phyloP scores from a whole-genome alignment of 768 basidiomycete genomes.

The Xanthoconium purpureum region DNA sequence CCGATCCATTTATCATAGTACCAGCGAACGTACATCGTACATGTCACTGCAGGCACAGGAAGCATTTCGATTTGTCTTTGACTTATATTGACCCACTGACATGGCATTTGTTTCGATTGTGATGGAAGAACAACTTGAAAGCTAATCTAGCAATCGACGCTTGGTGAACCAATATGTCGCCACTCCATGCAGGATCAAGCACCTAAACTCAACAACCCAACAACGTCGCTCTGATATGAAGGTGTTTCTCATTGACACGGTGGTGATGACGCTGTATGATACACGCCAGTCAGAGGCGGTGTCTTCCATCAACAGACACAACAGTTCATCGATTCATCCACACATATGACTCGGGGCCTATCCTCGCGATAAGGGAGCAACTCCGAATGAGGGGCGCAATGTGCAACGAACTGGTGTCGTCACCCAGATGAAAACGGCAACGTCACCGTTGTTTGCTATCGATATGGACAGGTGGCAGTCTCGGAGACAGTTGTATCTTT shows the following conservation, averaged over 20 bases:
- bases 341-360: background rate
- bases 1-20: too few relatives aligned
- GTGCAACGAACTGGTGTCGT: background rate
- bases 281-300: background rate
- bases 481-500: constrained; percentile 1
- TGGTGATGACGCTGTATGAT: background rate
- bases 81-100: too few relatives aligned
- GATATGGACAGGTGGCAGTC: background rate
- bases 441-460: background rate
- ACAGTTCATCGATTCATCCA: background rate
- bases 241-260: background rate
- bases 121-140: background rate
- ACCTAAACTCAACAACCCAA: background rate
- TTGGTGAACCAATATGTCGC: background rate
- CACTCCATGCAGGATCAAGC: background rate
- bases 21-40: too few relatives aligned
- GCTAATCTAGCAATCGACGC: background rate
- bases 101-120: background rate
- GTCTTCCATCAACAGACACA: background rate
- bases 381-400: background rate
- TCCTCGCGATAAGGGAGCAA: background rate
- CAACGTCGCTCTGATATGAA: background rate
- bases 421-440: background rate
- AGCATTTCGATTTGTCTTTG: background rate
- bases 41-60: background rate